phyloP scores from a whole-genome alignment of 345 rosid genomes.

The Brassica napus region Da-Ae NC_063445.1:24958001-24958500 shows the following conservation, averaged over 20 bases:
- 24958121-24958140: too few species aligned
- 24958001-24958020: too few species aligned
- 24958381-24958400: not conserved
- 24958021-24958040: too few species aligned
- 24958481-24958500: not conserved
- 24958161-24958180: not conserved
- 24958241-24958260: conserved; percentile 93
- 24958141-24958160: not conserved
- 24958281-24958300: conserved; percentile 93
- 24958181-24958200: not conserved
- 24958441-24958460: conserved; percentile 84
- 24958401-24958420: conserved; percentile 51
- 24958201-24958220: conserved; percentile 36
- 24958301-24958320: conserved; percentile 91
- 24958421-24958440: conserved; percentile 89
- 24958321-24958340: conserved; percentile 71
- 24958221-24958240: conserved; percentile 98
- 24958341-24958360: conserved; percentile 3
- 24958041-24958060: too few species aligned
- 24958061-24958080: too few species aligned
- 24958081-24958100: too few species aligned
- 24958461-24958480: conserved; percentile 50
- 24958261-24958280: conserved; percentile 80
- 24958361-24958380: conserved; percentile 3
- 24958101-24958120: too few species aligned